Conservation (phyloP, 2,329 filamentous ascomycete genomes). For the Stagonosporopsis vannaccii region DNA sequence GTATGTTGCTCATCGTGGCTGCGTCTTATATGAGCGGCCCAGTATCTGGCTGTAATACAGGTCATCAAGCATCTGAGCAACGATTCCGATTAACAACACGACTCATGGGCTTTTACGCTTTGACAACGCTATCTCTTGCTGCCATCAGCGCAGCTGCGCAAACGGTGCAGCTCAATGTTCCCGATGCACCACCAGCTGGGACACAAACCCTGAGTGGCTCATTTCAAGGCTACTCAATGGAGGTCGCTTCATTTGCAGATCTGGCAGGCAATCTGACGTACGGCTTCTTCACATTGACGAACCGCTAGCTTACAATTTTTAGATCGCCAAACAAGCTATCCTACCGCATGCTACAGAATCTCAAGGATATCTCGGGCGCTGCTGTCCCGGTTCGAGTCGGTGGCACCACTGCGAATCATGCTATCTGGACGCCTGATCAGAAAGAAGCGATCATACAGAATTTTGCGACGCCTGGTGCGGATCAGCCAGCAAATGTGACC, state of each 20-base stretch:
- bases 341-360: slow-evolving; percentile 27
- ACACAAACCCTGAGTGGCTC: slow-evolving; percentile 18
- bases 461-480: slow-evolving; percentile 24
- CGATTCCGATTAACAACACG: background rate
- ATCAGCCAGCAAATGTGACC: slow-evolving; percentile 27
- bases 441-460: slow-evolving; percentile 27
- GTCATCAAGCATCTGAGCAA: background rate
- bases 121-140: background rate
- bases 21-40: background rate
- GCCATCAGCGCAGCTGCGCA: background rate
- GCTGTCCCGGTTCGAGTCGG: slow-evolving; percentile 24
- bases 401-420: slow-evolving; percentile 27
- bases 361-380: slow-evolving; percentile 23
- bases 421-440: slow-evolving; percentile 19
- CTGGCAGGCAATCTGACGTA: slow-evolving; percentile 24
- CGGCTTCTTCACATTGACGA: background rate
- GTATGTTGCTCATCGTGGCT: background rate
- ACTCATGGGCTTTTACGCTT: background rate
- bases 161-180: slow-evolving; percentile 7
- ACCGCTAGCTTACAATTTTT: background rate
- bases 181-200: slow-evolving; percentile 18
- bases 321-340: slow-evolving; percentile 26
- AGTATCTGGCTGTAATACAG: background rate
- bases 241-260: slow-evolving; percentile 24
- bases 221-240: slow-evolving; percentile 27